These are phyloP conservation scores for Wallacemonas rigidus DNA, from an alignment of 208 protist species.

Conservation along the genomic window DNA sequence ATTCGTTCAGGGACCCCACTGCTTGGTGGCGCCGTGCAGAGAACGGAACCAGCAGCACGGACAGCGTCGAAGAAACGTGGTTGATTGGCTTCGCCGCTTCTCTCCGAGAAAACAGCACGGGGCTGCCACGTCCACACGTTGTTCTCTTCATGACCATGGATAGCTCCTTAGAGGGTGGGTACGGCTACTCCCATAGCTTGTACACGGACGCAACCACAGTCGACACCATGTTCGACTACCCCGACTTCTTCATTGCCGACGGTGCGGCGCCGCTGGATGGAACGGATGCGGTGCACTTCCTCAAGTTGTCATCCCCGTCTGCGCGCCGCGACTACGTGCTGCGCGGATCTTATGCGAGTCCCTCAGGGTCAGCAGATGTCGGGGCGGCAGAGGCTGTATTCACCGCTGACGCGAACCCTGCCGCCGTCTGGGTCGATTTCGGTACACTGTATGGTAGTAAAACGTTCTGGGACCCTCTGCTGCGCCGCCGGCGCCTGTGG, in stretches of 20 bases:
- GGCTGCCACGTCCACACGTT: constrained; percentile 6
- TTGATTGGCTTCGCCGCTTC: constrained; percentile 19
- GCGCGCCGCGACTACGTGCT: constrained; percentile 22
- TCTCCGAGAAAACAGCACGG: background rate
- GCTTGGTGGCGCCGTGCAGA: constrained; percentile 21
- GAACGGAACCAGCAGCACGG: background rate
- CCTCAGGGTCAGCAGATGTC: background rate
- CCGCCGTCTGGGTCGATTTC: constrained; percentile 24
- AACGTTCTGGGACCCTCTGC: constrained; percentile 34
- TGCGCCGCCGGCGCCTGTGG: constrained; percentile 18
- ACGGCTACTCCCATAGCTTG: constrained; percentile 17
- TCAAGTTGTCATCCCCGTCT: constrained; percentile 30
- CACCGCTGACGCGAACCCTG: background rate
- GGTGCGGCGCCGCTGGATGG: background rate
- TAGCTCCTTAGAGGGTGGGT: constrained; percentile 10
- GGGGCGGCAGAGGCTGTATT: constrained; percentile 7
- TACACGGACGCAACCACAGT: constrained; percentile 12
- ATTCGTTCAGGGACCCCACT: constrained; percentile 27
- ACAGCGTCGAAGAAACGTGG: constrained; percentile 3
- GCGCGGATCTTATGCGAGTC: constrained; percentile 22
- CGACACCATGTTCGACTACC: constrained; percentile 23
- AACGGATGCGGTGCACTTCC: constrained; percentile 3
- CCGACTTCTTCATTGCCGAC: constrained; percentile 29
- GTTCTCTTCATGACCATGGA: constrained; percentile 26
- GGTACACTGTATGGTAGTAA: constrained; percentile 25